Evolutionary conservation across 257 asterid genomes (phyloP), one percentile per base, ranked within the genome.

Genomic region (Lantana camara): DNA sequence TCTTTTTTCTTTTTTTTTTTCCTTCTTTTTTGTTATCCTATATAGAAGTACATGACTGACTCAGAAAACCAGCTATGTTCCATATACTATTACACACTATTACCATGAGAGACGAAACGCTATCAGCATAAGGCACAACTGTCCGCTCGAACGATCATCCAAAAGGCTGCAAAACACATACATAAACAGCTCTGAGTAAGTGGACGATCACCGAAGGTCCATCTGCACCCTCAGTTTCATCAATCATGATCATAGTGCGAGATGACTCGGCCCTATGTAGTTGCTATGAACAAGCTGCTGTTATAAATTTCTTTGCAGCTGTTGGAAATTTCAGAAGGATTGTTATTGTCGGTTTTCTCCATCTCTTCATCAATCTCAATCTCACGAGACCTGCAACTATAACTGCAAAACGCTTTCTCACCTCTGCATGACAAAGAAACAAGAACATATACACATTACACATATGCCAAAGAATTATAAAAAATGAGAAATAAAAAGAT

Each of bases 331-430:
- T 79, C 93, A 44, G 77, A 69, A 45, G 66, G 51, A 65, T 60
- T 48, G 3, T 46, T 52, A 58, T 46, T 52, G 61, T 68, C 55
- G 35, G 49, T 63, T 41, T 77, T 70, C 71, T 84, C 93, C 83
- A 50, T 77, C 71, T 81, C 85, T 74, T 85, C 96, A 9, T 93
- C 97, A 29, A 76, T 67, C 79, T 85, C 79, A 69, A 94, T 88
- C 77, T 72, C 95, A 79, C 59, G 74, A 23, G 86, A 64, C 9
- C 99, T 90, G 83, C 99, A 94, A 63, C 22, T 53, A 15, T 61
- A 49, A 61, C 99, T 94, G 88, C 99, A 94, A 75, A 94, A 94
- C 3, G 97, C 94, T 63, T 79, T 85, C 83, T 88, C 98, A 7
- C 95, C 95, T 67, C 97, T 90, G 90, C 73, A 61, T 11, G 32